Evolutionary conservation across 2,329 filamentous ascomycete species (phyloP), one percentile per base, ranked within the genome.

Genomic region (Sclerotinia subarctica): DNA sequence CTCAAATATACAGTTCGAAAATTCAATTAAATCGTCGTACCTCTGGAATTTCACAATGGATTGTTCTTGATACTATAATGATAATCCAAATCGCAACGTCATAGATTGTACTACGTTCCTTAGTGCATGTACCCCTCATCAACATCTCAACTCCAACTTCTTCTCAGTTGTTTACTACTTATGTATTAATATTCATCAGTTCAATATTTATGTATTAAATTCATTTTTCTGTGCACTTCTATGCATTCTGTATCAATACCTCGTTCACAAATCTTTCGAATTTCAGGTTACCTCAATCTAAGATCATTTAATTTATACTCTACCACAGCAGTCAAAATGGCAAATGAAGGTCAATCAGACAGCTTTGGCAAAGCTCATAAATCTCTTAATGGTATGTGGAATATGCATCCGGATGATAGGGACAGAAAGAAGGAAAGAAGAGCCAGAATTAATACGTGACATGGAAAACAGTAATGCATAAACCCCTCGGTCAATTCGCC

Each of bases 401-500:
- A 29, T 68, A 68, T 32, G 66, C 68, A 15, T 69, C 68, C 11
- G 54, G 57, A 32, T 65, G 62, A 68, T n/a, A 24, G 5, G 24
- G 1, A 49, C 5, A 35, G 6, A n/a, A 46, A 38, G 10, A n/a
- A 46, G 38, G 3, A 15, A 26, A 3, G 38, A 21, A 60, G n/a
- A 51, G 15, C 2, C 17, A 8, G 3, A 21, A 24, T 17, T 62
- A 24, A 62, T 44, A n/a, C n/a, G 0, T 8, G 47, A 26, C 11
- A n/a, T 21, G 17, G 13, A 44, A 56, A 66, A 26, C 73, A 85
- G 85, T 88, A 52, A 82, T 87, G 78, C 83, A 83, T 56, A 82
- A 85, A 68, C 86, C 85, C n/a, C 82, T 89, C 19, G 77, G 82
- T 35, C 78, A 85, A 44, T 86, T 88, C 79, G 85, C 82, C 47